These are phyloP conservation scores for Ophiosphaerella korrae DNA, from an alignment of 2,329 filamentous ascomycete genomes.

Conservation along the genomic window DNA sequence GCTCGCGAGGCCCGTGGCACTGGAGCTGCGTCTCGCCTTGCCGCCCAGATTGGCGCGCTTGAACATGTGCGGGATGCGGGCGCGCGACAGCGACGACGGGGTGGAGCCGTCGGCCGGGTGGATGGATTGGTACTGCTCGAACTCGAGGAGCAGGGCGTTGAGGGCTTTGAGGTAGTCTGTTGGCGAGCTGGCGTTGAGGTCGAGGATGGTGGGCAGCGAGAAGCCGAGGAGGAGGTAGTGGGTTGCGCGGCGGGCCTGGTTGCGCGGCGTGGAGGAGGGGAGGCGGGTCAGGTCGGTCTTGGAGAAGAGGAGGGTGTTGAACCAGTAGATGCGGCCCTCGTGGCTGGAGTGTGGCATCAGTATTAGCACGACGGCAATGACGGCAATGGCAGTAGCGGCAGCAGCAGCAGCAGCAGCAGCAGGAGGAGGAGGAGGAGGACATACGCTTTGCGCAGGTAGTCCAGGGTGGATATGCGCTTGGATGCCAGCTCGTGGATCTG, in stretches of 20 bases:
- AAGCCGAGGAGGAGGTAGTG: conserved; percentile 93
- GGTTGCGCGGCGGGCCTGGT: conserved; percentile 85
- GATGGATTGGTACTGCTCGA: conserved; percentile 89
- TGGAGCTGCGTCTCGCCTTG: conserved; percentile 60
- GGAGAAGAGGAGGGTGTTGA: conserved; percentile 94
- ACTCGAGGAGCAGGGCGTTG: conserved; percentile 84
- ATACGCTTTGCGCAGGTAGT: conserved; percentile 90
- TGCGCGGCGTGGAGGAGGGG: conserved; percentile 82
- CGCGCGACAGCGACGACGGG: conserved; percentile 73
- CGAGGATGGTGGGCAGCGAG: conserved; percentile 86
- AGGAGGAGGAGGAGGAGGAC: conserved; percentile 37
- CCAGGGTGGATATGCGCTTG: conserved; percentile 91
- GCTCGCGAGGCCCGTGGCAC: conserved; percentile 56
- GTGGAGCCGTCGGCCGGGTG: conserved; percentile 77
- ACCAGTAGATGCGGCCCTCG: conserved; percentile 95
- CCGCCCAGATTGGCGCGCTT: conserved; percentile 48
- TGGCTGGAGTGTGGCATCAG: conserved; percentile 71
- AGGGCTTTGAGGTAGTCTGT: conserved; percentile 86
- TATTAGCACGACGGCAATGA: too few relatives aligned
- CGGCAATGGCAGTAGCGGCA: too few relatives aligned
- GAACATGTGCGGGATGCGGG: conserved; percentile 67
- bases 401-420: too few relatives aligned
- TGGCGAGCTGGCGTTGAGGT: conserved; percentile 79
- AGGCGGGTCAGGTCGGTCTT: conserved; percentile 78
- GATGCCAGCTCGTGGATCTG: conserved; percentile 82